These are phyloP conservation scores for Hevea brasiliensis DNA, from an alignment of 345 rosid genomes.

Conservation along the genomic window DNA sequence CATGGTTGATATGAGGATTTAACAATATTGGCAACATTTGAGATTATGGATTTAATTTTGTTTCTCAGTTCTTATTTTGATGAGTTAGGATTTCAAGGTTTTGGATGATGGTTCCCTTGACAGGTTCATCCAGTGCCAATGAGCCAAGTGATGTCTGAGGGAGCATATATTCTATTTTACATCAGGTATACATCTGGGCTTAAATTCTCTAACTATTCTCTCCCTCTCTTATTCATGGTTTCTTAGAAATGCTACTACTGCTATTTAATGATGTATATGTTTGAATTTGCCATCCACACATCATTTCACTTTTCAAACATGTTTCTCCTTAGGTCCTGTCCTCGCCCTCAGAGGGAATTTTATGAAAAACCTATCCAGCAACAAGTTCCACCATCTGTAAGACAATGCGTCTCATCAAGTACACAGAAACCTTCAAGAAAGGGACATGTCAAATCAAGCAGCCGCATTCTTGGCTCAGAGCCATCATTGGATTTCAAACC, in stretches of 20 bases:
- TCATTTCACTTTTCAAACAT: constrained; percentile 5
- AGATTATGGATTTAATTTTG: neutral
- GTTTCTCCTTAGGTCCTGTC: constrained; percentile 49
- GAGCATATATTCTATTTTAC: constrained; percentile 86
- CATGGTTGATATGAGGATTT: neutral
- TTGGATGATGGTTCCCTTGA: constrained; percentile 13
- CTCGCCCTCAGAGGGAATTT: constrained; percentile 54
- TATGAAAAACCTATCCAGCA: constrained; percentile 35
- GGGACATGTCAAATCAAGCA: constrained; percentile 41
- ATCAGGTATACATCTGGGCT: constrained; percentile 48
- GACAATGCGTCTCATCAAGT: constrained; percentile 28
- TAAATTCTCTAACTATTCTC: neutral
- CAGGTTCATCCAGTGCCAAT: constrained; percentile 72
- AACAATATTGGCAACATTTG: neutral
- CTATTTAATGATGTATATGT: neutral
- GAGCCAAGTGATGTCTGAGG: constrained; percentile 92
- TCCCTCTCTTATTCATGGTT: neutral
- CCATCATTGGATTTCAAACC: constrained; percentile 27
- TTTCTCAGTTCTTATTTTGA: neutral
- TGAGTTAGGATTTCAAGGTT: constrained; percentile 9
- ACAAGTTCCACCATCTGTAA: constrained; percentile 30
- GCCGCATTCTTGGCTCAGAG: constrained; percentile 25
- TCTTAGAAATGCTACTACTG: neutral
- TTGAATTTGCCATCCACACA: neutral
- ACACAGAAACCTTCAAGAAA: constrained; percentile 38